A percentile compares a stretch with the other conserved stretches of the same genome.
These are phyloP conservation scores for Carallia pectinifolia DNA, from an alignment of 345 rosid species.

Conservation along the genomic window DNA sequence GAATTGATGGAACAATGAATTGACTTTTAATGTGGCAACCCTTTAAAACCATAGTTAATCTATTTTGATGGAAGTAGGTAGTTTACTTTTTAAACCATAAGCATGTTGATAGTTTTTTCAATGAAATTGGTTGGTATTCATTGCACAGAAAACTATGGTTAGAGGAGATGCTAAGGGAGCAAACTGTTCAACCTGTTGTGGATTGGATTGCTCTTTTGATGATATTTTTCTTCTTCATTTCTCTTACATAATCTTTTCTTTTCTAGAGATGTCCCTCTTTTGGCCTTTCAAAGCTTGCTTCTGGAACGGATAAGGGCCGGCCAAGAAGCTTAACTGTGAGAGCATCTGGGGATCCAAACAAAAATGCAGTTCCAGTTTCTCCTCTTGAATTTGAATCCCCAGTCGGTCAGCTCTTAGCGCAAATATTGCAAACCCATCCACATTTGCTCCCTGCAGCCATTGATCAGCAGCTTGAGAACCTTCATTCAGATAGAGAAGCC, in stretches of 20 bases:
- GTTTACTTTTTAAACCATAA: too few species aligned
- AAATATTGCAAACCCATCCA: constrained; percentile 80
- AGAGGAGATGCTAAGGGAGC: too few species aligned
- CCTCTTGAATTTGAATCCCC: constrained; percentile 81
- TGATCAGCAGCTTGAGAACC: constrained; percentile 87
- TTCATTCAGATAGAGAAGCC: constrained; percentile 55
- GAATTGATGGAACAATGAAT: too few species aligned
- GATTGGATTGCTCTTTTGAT: neutral
- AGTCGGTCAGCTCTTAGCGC: constrained; percentile 74
- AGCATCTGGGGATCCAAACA: constrained; percentile 55
- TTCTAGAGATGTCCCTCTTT: constrained; percentile 53
- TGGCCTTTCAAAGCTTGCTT: constrained; percentile 48
- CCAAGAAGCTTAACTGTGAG: constrained; percentile 48
- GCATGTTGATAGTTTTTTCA: too few species aligned
- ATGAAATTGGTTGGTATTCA: too few species aligned
- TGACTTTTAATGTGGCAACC: too few species aligned
- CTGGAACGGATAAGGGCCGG: constrained; percentile 34
- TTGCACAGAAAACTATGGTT: too few species aligned
- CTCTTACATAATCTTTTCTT: constrained; percentile 20
- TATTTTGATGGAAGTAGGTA: too few species aligned
- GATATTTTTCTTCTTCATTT: neutral
- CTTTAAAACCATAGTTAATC: too few species aligned
- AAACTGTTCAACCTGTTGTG: too few species aligned
- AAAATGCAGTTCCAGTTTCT: constrained; percentile 51
- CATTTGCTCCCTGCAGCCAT: constrained; percentile 76